Evolutionary conservation across 331 rosid genomes (phyloP).

Genomic region (Acacia pycnantha): DNA sequence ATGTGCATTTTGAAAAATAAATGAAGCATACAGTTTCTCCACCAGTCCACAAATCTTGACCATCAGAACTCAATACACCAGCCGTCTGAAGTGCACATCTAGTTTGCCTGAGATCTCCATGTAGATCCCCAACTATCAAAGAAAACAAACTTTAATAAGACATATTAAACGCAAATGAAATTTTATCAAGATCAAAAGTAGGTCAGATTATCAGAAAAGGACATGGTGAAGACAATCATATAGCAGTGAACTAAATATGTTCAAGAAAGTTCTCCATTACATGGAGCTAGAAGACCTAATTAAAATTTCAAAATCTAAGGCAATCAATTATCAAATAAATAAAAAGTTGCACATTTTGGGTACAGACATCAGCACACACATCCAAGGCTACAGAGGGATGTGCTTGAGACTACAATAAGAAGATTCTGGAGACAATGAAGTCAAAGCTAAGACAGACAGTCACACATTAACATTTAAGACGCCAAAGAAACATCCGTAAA

Average conservation of each 20-base stretch:
- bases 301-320: slow-evolving; percentile 3
- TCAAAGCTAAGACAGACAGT: background rate
- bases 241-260: background rate
- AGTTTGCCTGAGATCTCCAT: slow-evolving; percentile 87
- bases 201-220: slow-evolving; percentile 11
- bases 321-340: background rate
- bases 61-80: slow-evolving; percentile 80
- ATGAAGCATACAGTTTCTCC: slow-evolving; percentile 67
- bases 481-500: slow-evolving; percentile 12
- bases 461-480: background rate
- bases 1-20: slow-evolving; percentile 1
- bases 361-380: background rate
- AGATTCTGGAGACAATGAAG: slow-evolving; percentile 11
- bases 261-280: slow-evolving; percentile 7
- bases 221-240: background rate
- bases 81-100: slow-evolving; percentile 89
- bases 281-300: slow-evolving; percentile 4
- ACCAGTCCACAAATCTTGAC: slow-evolving; percentile 81
- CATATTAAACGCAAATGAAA: slow-evolving; percentile 3
- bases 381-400: background rate
- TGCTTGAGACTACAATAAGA: background rate
- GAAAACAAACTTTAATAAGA: slow-evolving; percentile 21
- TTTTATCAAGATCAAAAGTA: slow-evolving; percentile 12
- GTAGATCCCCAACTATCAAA: slow-evolving; percentile 84
- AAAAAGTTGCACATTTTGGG: background rate